Evolutionary conservation across 2,329 filamentous ascomycete species (phyloP).

Genomic region (Hymenoscyphus scutula): DNA sequence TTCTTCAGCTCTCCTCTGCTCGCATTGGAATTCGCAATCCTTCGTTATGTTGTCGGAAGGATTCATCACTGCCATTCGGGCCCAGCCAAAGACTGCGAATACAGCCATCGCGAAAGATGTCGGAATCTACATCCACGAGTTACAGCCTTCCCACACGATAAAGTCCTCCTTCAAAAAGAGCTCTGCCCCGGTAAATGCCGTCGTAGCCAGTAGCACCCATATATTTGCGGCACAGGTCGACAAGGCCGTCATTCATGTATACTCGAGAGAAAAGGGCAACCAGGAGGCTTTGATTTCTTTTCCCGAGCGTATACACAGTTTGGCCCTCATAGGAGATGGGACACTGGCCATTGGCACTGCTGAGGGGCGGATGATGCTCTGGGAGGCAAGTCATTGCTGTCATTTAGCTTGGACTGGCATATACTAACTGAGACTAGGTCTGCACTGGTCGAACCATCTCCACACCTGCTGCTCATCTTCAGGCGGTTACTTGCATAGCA

Average conservation of each 20-base stretch:
- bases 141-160: constrained; percentile 74
- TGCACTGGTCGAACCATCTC: constrained; percentile 74
- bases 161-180: constrained; percentile 88
- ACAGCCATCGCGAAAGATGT: constrained; percentile 72
- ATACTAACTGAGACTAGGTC: constrained; percentile 47
- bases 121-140: constrained; percentile 81
- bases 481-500: constrained; percentile 73
- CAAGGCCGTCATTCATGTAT: constrained; percentile 91
- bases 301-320: constrained; percentile 77
- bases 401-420: constrained; percentile 10
- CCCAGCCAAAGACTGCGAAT: constrained; percentile 57
- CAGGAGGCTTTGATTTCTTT: constrained; percentile 89
- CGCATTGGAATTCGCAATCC: neutral
- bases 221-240: constrained; percentile 89
- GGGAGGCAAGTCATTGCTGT: constrained; percentile 69
- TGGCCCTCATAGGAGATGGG: constrained; percentile 66
- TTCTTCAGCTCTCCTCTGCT: neutral
- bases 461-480: constrained; percentile 75
- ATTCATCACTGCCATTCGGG: constrained; percentile 58
- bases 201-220: constrained; percentile 78
- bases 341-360: constrained; percentile 78
- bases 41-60: constrained; percentile 55
- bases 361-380: constrained; percentile 81
- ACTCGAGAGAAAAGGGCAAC: constrained; percentile 73
- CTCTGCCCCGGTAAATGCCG: constrained; percentile 71